A percentile compares a stretch with the other conserved stretches of the same genome.
Evolutionary conservation across 2,329 filamentous ascomycete genomes (phyloP).

Genomic region (Pezicula carpinea): DNA sequence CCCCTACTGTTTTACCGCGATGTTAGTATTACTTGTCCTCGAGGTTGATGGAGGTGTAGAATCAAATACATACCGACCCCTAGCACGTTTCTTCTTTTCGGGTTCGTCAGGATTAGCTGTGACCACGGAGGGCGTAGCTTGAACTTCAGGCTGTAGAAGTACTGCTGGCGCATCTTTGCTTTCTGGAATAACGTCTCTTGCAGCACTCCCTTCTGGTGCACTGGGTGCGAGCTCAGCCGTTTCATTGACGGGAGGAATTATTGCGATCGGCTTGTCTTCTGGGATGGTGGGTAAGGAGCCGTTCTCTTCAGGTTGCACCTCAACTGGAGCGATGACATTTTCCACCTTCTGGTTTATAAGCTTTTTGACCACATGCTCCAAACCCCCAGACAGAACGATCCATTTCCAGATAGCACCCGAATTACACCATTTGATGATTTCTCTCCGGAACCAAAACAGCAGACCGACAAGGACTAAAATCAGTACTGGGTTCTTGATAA

Average conservation of each 20-base stretch:
- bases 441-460: slow-evolving; percentile 19
- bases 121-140: slow-evolving; percentile 1
- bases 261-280: slow-evolving; percentile 11
- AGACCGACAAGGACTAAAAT: slow-evolving; percentile 30
- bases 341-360: slow-evolving; percentile 14
- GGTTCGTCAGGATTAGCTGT: background rate
- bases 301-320: background rate
- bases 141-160: too few relatives aligned
- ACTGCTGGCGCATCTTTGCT: too few relatives aligned
- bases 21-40: slow-evolving; percentile 35
- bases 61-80: too few relatives aligned
- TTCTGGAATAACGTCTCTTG: background rate
- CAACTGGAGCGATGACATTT: background rate
- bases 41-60: too few relatives aligned
- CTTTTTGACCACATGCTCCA: slow-evolving; percentile 16
- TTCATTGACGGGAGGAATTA: slow-evolving; percentile 7
- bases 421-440: slow-evolving; percentile 6
- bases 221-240: slow-evolving; percentile 1
- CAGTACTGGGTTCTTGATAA: slow-evolving; percentile 47
- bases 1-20: slow-evolving; percentile 60
- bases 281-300: background rate
- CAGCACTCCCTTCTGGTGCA: background rate
- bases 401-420: slow-evolving; percentile 11
- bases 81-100: too few relatives aligned
- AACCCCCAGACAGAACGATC: slow-evolving; percentile 26